Conservation (phyloP, 1,284 basidiomycete genomes). For the Pyrrhoderma lamaoense region DNA sequence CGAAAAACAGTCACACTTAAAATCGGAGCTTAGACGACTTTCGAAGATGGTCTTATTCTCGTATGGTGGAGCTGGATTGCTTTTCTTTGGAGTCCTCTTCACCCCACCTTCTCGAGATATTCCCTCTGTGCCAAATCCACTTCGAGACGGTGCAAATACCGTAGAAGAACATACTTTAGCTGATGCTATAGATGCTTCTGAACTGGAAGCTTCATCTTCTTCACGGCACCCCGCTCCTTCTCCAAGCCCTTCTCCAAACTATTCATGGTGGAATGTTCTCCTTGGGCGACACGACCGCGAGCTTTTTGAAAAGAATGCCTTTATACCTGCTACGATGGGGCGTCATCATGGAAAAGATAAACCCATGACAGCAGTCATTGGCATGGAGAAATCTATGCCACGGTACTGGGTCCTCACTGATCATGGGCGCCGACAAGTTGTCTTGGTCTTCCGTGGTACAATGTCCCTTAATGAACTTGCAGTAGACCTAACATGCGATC, state of each 20-base stretch:
- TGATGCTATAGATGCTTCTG: constrained; percentile 58
- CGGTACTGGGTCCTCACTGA: constrained; percentile 78
- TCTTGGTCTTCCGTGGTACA: constrained; percentile 56
- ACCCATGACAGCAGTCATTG: constrained; percentile 44
- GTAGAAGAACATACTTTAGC: constrained; percentile 52
- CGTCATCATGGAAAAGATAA: constrained; percentile 29
- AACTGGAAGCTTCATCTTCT: constrained; percentile 41
- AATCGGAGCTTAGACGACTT: constrained; percentile 58
- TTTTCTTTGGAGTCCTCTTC: constrained; percentile 69
- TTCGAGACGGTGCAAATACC: constrained; percentile 28
- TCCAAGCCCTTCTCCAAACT: constrained; percentile 25
- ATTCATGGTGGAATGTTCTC: constrained; percentile 76
- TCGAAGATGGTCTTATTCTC: constrained; percentile 75
- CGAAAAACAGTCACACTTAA: constrained; percentile 39
- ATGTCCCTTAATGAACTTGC: constrained; percentile 79
- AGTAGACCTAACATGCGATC: constrained; percentile 74
- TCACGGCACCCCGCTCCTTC: constrained; percentile 15
- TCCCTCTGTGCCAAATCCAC: constrained; percentile 23
- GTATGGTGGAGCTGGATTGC: constrained; percentile 68
- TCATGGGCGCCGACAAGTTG: constrained; percentile 61
- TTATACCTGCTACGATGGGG: constrained; percentile 21
- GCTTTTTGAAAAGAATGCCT: constrained; percentile 59
- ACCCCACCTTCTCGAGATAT: constrained; percentile 22
- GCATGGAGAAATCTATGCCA: constrained; percentile 66
- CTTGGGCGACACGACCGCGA: constrained; percentile 72